phyloP scores from a whole-genome alignment of 371 early-diverging fungal genomes.

The Capniomyces stellatus region DNA sequence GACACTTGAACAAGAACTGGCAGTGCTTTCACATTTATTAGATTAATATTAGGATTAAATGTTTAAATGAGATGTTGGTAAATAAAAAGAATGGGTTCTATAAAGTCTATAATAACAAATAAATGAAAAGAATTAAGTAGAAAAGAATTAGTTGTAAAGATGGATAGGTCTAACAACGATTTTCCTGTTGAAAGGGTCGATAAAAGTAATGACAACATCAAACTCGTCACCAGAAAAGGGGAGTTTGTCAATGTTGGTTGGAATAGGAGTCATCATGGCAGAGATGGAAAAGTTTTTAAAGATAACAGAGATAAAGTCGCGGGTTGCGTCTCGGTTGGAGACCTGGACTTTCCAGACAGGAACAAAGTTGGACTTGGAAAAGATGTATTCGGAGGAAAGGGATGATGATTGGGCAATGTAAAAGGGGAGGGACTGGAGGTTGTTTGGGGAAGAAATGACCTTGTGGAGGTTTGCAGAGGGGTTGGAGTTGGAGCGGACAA shows the following conservation, averaged over 20 bases:
- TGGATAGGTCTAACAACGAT: constrained; percentile 12
- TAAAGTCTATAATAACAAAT: no score
- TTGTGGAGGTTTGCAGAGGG: constrained; percentile 8
- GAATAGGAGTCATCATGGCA: constrained; percentile 13
- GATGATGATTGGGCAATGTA: no score
- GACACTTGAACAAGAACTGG: constrained; percentile 68
- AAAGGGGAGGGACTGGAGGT: no score
- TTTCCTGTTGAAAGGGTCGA: constrained; percentile 4
- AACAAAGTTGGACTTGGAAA: neutral
- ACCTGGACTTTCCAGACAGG: constrained; percentile 15
- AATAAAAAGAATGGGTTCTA: no score
- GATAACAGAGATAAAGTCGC: constrained; percentile 12
- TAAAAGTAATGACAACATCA: constrained; percentile 10
- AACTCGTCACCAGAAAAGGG: constrained; percentile 22
- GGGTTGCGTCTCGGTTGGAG: constrained; percentile 16
- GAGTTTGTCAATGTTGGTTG: constrained; percentile 4
- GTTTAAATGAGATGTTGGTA: no score
- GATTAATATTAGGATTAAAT: no score
- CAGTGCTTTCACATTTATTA: no score
- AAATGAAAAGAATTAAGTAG: no score
- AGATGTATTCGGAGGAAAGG: neutral
- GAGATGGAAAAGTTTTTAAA: constrained; percentile 3
- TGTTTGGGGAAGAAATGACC: constrained; percentile 10
- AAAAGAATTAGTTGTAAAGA: no score
- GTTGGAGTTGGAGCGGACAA: no score